Evolutionary conservation across 1,284 basidiomycete species (phyloP), one percentile per base, ranked within the genome.

Genomic region (Cystobasidiaceae sp.): DNA sequence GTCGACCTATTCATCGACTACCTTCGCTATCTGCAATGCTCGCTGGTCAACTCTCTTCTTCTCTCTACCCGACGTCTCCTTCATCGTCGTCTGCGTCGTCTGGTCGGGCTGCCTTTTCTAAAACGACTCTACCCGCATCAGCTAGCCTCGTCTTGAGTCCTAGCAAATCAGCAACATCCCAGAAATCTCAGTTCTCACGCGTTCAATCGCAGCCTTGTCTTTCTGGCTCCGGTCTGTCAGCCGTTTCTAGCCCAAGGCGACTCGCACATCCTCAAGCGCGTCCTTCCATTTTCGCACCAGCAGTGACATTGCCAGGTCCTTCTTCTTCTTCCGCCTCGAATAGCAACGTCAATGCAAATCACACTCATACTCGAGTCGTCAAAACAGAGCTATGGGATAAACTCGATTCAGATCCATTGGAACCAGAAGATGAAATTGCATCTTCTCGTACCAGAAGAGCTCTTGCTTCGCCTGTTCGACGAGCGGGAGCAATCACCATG

Each of bases 381-480:
- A 30, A 52, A 5, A 60, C 11, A 9, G 50, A 64, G 32, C 41
- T 64, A n/a, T 64, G 51, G 51, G 43, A 32, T n/a, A 56, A 55
- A 17, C 30, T 64, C 13, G 51, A 64, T 11, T 41, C 32, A 2
- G 61, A 64, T 49, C 61, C 61, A 8, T n/a, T 64, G n/a, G 61
- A 64, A 19, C 61, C 61, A 15, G 61, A 64, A 43, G 58, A 61
- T 23, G 56, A 56, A 25, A 30, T 56, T 7, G 30, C 45, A 17
- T 23, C 32, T n/a, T 43, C 41, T 44, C 41, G 32, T 8, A 41
- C 41, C 19, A 41, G 27, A n/a, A 56, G 54, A 56, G 21, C 45
- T 27, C 13, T 43, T 23, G 34, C 41, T 30, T 62, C 60, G 25
- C 60, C 60, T 17, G 41, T 62, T 11, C 39, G 48, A 41, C n/a